Evolutionary conservation across 1,139 yeast species (phyloP), one percentile per base, ranked within the genome.

Genomic region (Lodderomyces parapsilosis): DNA sequence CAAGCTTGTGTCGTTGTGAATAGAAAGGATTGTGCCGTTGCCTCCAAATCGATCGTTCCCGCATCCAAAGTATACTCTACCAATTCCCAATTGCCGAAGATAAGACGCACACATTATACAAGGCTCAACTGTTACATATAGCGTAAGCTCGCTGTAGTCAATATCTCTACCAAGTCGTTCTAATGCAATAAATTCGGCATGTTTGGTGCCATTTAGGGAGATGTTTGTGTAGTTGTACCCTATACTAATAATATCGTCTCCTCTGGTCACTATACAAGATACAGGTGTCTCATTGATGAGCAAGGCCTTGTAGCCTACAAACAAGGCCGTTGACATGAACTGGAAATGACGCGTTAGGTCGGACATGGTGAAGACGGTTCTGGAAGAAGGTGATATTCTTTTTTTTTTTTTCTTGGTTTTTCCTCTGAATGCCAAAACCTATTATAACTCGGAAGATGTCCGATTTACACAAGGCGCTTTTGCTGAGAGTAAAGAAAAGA

Each of bases 31-130:
- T 1, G 96, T 84, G 1, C 99, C 98, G 59, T 91, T 90, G 0
- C 99, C 99, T 0, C 99, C 99, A 66, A 93, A 93, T 41, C 99
- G 66, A 51, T 93, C 98, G 59, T 93, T 93, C 0, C 90, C 94
- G 58, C 97, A 91, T 0, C 99, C 98, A 57, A 86, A 93, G 36
- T 83, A 81, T 1, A 91, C 96, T 35, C 71, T 70, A 18, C 80
- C 66, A 15, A 93, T 80, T 1, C 86, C 84, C 28, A 91, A 62
- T 56, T 93, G 99, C 44, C 93, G 77, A 41, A 93, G 65, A 2
- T 96, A 93, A 23, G 95, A 83, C 0, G 97, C 98, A 68, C 99
- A 93, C 99, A 93, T 93, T 9, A 94, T 85, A 61, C 99, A 93
- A 0, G 99, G 99, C 62, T 93, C 99, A 1, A 93, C 98, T 0